phyloP scores from a whole-genome alignment of 139 green algal genomes.

The Penium margaritaceum region DNA sequence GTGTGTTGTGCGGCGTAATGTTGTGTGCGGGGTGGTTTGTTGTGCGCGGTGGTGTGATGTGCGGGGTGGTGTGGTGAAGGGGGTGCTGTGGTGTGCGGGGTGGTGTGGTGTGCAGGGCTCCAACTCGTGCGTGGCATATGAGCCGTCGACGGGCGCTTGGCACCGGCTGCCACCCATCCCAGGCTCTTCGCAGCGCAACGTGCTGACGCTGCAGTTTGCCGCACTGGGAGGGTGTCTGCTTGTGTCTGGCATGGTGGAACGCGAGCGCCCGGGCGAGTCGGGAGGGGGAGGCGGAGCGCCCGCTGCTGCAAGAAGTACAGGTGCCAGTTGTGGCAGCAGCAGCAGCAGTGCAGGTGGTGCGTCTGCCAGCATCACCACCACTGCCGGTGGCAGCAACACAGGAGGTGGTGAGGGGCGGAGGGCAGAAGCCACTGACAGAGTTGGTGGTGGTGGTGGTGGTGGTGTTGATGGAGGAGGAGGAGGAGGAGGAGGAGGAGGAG shows the following conservation, averaged over 20 bases:
- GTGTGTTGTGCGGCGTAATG: too few relatives aligned
- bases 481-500: not conserved
- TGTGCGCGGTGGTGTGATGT: too few relatives aligned
- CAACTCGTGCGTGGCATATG: conserved; percentile 23
- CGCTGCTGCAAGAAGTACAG: too few relatives aligned
- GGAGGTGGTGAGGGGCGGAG: too few relatives aligned
- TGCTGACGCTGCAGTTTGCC: conserved; percentile 33
- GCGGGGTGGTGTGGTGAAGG: too few relatives aligned
- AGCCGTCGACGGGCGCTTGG: not conserved
- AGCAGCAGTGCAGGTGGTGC: too few relatives aligned
- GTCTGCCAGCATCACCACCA: not conserved
- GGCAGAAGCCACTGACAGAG: too few relatives aligned
- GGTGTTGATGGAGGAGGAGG: not conserved
- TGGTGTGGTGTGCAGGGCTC: conserved; percentile 5
- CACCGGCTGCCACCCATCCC: conserved; percentile 28
- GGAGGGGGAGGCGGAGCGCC: too few relatives aligned
- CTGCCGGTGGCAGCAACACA: too few relatives aligned
- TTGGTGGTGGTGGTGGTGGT: too few relatives aligned
- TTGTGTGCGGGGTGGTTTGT: too few relatives aligned
- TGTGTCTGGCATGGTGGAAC: conserved; percentile 31
- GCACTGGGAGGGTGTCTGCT: conserved; percentile 13
- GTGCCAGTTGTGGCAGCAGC: too few relatives aligned
- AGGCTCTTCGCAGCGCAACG: conserved; percentile 13
- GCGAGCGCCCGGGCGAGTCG: conserved; percentile 6
- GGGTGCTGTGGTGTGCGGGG: not conserved